Evolutionary conservation across 495 filamentous ascomycete species (phyloP).

Genomic region (Bacidia rubella): DNA sequence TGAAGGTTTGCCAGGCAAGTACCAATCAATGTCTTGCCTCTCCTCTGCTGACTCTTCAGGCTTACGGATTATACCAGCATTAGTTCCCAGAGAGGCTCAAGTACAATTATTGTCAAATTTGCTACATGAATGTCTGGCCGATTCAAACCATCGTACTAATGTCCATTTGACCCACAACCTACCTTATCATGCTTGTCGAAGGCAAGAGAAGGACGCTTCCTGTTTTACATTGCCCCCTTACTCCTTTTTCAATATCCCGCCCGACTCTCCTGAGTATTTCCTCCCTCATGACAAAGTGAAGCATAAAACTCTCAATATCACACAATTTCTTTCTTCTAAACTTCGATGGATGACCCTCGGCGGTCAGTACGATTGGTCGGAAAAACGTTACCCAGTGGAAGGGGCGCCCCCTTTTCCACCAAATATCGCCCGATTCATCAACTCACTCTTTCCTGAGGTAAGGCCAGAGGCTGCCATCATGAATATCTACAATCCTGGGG

Average conservation of each 20-base stretch:
- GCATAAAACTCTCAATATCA: slow-evolving; percentile 56
- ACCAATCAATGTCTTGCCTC: not conserved
- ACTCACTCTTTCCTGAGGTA: slow-evolving; percentile 54
- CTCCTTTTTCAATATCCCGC: slow-evolving; percentile 40
- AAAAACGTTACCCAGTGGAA: slow-evolving; percentile 58
- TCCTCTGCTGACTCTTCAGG: slow-evolving; percentile 32
- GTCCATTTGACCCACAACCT: slow-evolving; percentile 71
- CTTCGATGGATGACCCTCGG: slow-evolving; percentile 89
- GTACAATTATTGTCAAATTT: slow-evolving; percentile 49
- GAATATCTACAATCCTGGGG: slow-evolving; percentile 78
- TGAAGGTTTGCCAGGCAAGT: slow-evolving; percentile 26
- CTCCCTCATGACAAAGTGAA: slow-evolving; percentile 48
- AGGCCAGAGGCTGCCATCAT: slow-evolving; percentile 77
- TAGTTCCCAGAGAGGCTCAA: slow-evolving; percentile 59
- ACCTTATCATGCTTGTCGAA: slow-evolving; percentile 39
- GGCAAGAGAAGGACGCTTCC: not conserved
- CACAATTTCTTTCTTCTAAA: slow-evolving; percentile 55
- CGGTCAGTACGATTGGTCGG: slow-evolving; percentile 89
- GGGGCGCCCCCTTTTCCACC: slow-evolving; percentile 57
- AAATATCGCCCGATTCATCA: slow-evolving; percentile 54
- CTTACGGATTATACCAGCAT: slow-evolving; percentile 56
- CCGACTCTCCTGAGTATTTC: slow-evolving; percentile 23
- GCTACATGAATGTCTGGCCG: slow-evolving; percentile 67
- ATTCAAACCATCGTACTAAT: slow-evolving; percentile 67
- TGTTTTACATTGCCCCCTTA: too few relatives aligned